These are phyloP conservation scores for Agaricales sp. DNA, from an alignment of 1,284 basidiomycete species.

Conservation along the genomic window DNA sequence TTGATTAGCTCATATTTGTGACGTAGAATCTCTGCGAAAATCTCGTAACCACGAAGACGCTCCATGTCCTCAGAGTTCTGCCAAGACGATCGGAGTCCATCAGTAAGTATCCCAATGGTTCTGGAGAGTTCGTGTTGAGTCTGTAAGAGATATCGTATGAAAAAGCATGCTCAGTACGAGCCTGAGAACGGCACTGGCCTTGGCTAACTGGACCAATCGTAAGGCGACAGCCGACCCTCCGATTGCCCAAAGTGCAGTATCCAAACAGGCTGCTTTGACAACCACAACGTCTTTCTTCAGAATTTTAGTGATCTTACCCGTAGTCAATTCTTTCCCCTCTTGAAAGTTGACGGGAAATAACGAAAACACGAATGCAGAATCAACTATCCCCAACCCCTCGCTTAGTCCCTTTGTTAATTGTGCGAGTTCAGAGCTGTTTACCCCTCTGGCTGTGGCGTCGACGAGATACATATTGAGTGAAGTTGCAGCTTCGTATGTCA, in stretches of 20 bases:
- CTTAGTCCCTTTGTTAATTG: conserved; percentile 42
- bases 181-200: conserved; percentile 21
- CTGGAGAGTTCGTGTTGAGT: conserved; percentile 66
- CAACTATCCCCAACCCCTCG: conserved; percentile 37
- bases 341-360: conserved; percentile 28
- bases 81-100: conserved; percentile 80
- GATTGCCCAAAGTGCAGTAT: conserved; percentile 73
- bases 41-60: conserved; percentile 78
- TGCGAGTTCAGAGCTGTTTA: conserved; percentile 19
- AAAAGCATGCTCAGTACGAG: conserved; percentile 4
- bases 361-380: conserved; percentile 40
- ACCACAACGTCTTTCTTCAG: conserved; percentile 52
- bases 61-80: conserved; percentile 91
- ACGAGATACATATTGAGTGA: conserved; percentile 61
- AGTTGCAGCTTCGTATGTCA: conserved; percentile 71
- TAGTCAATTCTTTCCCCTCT: conserved; percentile 12
- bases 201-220: conserved; percentile 70
- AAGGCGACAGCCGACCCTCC: conserved; percentile 76
- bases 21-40: conserved; percentile 67
- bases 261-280: conserved; percentile 54
- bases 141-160: conserved; percentile 22
- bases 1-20: conserved; percentile 72
- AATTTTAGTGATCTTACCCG: conserved; percentile 18
- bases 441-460: conserved; percentile 15
- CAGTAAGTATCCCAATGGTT: conserved; percentile 63